These are phyloP conservation scores for Picea glauca DNA, from an alignment of 75 land plant genomes.

Conservation along the genomic window DNA sequence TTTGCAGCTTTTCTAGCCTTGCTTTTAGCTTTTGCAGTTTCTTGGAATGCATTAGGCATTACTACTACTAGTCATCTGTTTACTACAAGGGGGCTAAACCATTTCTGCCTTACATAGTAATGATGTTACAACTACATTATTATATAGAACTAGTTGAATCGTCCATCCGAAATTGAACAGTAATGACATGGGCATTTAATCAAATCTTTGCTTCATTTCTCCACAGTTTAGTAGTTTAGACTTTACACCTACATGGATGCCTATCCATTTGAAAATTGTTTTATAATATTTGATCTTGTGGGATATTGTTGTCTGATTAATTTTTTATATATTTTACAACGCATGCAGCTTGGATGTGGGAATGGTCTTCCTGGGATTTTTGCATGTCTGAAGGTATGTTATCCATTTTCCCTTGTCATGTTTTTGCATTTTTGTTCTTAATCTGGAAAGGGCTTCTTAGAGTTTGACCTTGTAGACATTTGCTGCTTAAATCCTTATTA, in stretches of 20 bases:
- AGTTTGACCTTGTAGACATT: neutral
- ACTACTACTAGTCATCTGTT: too few relatives aligned
- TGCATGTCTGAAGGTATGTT: slow-evolving; percentile 72
- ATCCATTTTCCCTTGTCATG: neutral
- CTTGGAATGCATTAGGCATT: too few relatives aligned
- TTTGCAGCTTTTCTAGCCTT: too few relatives aligned
- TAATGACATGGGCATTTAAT: neutral
- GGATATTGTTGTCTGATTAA: neutral
- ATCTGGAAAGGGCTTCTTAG: neutral
- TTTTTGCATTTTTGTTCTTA: neutral
- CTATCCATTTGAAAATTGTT: neutral
- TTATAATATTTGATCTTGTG: neutral
- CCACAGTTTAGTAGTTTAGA: neutral
- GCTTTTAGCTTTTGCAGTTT: too few relatives aligned
- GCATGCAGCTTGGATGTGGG: slow-evolving; percentile 63
- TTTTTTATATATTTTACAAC: neutral
- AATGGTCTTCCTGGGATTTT: slow-evolving; percentile 76
- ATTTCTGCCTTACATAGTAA: neutral
- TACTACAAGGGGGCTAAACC: neutral
- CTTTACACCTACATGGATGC: neutral
- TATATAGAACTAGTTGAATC: too few relatives aligned
- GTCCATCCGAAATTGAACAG: neutral
- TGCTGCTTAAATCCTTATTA: neutral
- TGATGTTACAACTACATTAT: neutral
- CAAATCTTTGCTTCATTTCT: neutral